Percentiles rank a stretch among this genome's conserved stretches.
These are phyloP conservation scores for Fusarium ramigenum DNA, from an alignment of 2,329 filamentous ascomycete species.

Conservation along the genomic window DNA sequence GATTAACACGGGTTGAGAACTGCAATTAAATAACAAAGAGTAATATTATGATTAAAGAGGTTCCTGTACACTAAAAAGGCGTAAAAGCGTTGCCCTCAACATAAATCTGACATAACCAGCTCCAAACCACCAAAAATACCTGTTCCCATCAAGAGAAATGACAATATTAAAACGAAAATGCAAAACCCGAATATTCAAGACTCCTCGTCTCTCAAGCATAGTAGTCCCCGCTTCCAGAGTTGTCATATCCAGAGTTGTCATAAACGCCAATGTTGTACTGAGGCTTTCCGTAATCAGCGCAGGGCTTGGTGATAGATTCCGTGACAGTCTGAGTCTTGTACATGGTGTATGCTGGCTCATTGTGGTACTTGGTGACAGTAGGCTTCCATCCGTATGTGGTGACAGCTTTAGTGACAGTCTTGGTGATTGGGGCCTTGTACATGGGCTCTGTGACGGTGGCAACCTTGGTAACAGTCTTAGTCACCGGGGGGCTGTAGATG, in stretches of 20 bases:
- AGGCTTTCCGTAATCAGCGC: not conserved
- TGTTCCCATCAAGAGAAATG: rapidly evolving
- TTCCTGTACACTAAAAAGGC: not conserved
- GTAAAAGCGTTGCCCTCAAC: not conserved
- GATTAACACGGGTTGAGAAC: rapidly evolving
- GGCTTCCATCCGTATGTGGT: not conserved
- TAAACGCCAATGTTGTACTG: not conserved
- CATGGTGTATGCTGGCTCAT: not conserved
- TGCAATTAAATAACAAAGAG: not conserved
- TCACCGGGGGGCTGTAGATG: not conserved
- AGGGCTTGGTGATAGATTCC: not conserved
- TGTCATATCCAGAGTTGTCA: not conserved
- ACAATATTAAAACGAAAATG: rapidly evolving
- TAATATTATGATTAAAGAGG: not conserved
- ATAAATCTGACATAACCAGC: not conserved
- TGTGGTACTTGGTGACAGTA: not conserved
- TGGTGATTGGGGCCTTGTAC: not conserved
- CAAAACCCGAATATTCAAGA: not conserved
- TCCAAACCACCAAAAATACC: not conserved
- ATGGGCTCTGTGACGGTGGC: not conserved
- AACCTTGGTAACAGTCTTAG: not conserved
- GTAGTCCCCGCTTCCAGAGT: not conserved
- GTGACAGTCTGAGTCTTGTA: not conserved
- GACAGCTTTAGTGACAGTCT: not conserved
- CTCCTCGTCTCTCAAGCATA: not conserved